A percentile compares a stretch with the other conserved stretches of the same genome.
Evolutionary conservation across 2,329 filamentous ascomycete species (phyloP).

Genomic region (Cordyceps cicadae): DNA sequence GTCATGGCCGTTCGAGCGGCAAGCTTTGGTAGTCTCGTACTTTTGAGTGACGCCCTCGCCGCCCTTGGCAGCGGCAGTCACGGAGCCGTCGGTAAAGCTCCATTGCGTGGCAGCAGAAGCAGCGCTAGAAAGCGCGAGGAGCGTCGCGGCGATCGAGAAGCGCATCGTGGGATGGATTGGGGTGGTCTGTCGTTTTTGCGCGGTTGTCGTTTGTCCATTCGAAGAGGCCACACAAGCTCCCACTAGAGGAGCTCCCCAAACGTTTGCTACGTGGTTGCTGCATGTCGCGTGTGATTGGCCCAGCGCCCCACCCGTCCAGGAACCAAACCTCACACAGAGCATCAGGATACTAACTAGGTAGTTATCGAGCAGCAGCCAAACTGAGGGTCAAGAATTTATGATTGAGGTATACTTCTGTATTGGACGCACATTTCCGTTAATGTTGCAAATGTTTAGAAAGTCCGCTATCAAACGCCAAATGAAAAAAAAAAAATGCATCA

Average conservation of each 20-base stretch:
- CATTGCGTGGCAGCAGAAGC: conserved; percentile 52
- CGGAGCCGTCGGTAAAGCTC: conserved; percentile 65
- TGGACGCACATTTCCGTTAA: neutral
- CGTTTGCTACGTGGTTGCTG: conserved; percentile 20
- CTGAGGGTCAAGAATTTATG: too few species aligned
- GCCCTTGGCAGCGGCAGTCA: conserved; percentile 60
- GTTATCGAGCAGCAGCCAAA: neutral
- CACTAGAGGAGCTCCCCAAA: conserved; percentile 17
- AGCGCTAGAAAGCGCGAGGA: conserved; percentile 41
- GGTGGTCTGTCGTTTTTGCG: conserved; percentile 12
- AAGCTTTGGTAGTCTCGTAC: conserved; percentile 28
- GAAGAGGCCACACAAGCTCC: conserved; percentile 21
- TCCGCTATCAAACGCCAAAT: conserved; percentile 2
- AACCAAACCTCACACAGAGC: neutral
- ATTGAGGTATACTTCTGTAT: neutral
- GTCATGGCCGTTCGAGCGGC: neutral
- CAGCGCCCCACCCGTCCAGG: neutral
- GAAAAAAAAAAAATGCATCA: neutral
- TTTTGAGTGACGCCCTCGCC: conserved; percentile 55
- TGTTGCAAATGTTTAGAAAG: neutral
- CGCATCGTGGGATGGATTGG: conserved; percentile 24
- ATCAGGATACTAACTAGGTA: neutral
- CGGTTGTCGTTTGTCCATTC: conserved; percentile 13
- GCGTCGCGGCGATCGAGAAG: conserved; percentile 28
- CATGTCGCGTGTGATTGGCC: conserved; percentile 15